Base-by-base conservation (phyloP, 805 yeast genomes). In the Yarrowia sp. region DNA sequence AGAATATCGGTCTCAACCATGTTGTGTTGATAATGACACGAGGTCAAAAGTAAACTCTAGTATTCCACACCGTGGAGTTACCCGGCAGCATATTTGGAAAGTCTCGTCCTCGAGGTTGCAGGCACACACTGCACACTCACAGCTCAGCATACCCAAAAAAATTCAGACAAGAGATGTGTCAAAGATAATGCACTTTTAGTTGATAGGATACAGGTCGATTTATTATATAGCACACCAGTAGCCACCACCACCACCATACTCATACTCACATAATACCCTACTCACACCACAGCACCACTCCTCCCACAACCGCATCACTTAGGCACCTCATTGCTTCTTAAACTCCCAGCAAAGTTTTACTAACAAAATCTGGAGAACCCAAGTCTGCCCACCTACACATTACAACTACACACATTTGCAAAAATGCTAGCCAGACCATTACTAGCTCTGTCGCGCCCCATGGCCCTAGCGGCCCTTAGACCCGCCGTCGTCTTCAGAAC, bases 1-100 rank as follows among this genome's bases (percentile, higher is more conserved):
- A 76, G 71, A 41, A 66, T 68, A 44, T 57, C 70, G 43, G 62
- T 71, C 53, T 71, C 74, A 36, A 66, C 70, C 55, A 58, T 58
- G 64, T 43, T 58, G 50, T 58, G 64, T 43, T 43, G 61, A 39
- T 39, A 57, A 47, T 55, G 61, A 55, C 61, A 55, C 61, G 61
- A 55, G 61, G 45, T 31, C 61, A 55, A 55, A 55, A 55, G 58
- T 51, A 51, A 55, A 55, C 47, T 39, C 47, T 55, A 28, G 38
- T 38, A 6, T 35, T 28, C 28, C 47, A 28, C 15, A 28, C 17
- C 13, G 61, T 10, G 15, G 18, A 55, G 61, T 55, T 55, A 55
- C 61, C 61, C 61, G 45, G 61, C 61, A 55, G 61, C 61, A 39
- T 39, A 8, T 22, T 51, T 53, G 44, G 22, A 10, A 38, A 14